Percentiles rank a stretch among this genome's conserved stretches.
Conservation (phyloP, 768 basidiomycete genomes). For the Psilocybe azurescens region DNA sequence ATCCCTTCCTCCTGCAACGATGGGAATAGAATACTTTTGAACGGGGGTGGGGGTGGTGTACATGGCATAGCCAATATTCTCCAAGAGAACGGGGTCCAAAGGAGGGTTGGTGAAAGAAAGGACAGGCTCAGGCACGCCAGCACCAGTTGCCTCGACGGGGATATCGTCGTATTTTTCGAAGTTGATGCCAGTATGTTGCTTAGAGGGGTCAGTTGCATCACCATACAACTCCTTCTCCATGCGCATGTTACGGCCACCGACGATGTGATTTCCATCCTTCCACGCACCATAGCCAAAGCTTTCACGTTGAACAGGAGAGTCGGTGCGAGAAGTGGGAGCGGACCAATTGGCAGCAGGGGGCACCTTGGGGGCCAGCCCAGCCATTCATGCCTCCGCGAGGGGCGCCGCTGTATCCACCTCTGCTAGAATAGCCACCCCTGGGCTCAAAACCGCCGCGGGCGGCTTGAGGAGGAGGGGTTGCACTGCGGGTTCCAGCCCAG, state of each 20-base stretch:
- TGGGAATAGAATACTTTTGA: conserved; percentile 99
- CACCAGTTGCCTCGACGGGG: conserved; percentile 97
- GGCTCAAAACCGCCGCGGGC: conserved; percentile 50
- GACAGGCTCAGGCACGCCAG: conserved; percentile 96
- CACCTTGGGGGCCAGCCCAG: conserved; percentile 40
- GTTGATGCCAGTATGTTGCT: conserved; percentile 97
- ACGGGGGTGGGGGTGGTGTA: conserved; percentile 98
- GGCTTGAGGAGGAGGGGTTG: conserved; percentile 64
- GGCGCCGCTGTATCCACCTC: conserved; percentile 43
- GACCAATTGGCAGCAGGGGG: conserved; percentile 47
- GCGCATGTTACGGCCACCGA: conserved; percentile 84
- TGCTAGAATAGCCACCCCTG: conserved; percentile 44
- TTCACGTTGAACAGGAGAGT: conserved; percentile 52
- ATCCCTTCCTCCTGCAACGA: conserved; percentile 88
- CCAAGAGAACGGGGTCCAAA: conserved; percentile 90
- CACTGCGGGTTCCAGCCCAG: conserved; percentile 76
- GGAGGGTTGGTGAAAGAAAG: conserved; percentile 86
- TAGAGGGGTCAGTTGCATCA: conserved; percentile 81
- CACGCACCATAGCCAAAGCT: conserved; percentile 73
- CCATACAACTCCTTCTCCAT: conserved; percentile 98
- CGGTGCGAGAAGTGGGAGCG: conserved; percentile 37
- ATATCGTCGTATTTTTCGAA: conserved; percentile 99
- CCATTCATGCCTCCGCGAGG: conserved; percentile 47
- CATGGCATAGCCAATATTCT: conserved; percentile 92
- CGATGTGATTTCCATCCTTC: conserved; percentile 88